These are phyloP conservation scores for Fusarium scirpi DNA, from an alignment of 2,329 filamentous ascomycete species.

Conservation along the genomic window DNA sequence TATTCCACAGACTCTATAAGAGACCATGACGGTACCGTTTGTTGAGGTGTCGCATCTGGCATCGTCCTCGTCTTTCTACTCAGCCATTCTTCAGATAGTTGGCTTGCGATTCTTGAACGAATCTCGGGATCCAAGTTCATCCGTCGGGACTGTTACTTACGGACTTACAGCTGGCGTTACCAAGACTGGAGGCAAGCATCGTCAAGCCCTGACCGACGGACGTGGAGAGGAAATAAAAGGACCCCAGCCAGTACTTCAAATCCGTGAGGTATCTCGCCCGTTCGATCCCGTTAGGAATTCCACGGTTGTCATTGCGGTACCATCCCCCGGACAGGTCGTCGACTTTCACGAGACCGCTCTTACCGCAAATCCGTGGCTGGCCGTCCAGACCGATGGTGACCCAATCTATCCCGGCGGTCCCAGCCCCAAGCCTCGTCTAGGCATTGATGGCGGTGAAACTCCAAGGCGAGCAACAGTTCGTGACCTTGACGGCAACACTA, in stretches of 20 bases:
- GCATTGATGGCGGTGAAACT: conserved; percentile 47
- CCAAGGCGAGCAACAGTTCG: conserved; percentile 67
- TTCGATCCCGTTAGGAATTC: conserved; percentile 56
- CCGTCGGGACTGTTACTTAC: conserved; percentile 56
- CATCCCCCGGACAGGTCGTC: conserved; percentile 72
- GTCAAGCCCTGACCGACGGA: conserved; percentile 29
- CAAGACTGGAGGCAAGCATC: conserved; percentile 37
- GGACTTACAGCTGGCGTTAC: conserved; percentile 48
- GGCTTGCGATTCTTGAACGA: conserved; percentile 71
- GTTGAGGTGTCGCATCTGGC: conserved; percentile 80
- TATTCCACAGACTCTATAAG: conserved; percentile 35
- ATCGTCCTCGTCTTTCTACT: conserved; percentile 85
- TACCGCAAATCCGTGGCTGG: conserved; percentile 68
- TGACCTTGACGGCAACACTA: conserved; percentile 86
- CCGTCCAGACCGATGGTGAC: conserved; percentile 48
- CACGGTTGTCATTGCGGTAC: conserved; percentile 75
- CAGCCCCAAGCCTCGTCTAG: conserved; percentile 49
- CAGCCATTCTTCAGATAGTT: conserved; percentile 80
- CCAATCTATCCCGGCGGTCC: conserved; percentile 36
- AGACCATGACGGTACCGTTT: conserved; percentile 59
- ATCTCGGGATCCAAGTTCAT: conserved; percentile 46
- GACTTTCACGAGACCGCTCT: conserved; percentile 78
- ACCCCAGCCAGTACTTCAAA: conserved; percentile 56
- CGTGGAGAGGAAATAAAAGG: conserved; percentile 41
- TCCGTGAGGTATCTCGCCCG: conserved; percentile 57